phyloP scores from a whole-genome alignment of 2,329 filamentous ascomycete genomes.

The Fusarium compactum region DNA sequence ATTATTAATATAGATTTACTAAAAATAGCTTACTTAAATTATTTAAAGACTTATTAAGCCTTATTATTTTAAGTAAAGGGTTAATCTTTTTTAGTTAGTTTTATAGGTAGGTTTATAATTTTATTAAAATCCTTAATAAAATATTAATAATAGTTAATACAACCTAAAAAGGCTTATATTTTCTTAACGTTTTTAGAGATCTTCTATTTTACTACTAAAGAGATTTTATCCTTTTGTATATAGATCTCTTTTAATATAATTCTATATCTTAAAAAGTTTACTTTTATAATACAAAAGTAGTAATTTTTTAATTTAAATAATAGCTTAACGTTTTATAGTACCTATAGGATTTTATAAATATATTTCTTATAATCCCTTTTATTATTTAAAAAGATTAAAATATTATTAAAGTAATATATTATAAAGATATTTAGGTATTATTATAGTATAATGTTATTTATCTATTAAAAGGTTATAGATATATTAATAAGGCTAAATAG shows the following conservation, averaged over 20 bases:
- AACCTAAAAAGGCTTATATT: constrained; percentile 32
- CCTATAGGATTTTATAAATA: constrained; percentile 27
- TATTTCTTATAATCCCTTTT: constrained; percentile 34
- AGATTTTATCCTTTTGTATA: constrained; percentile 33
- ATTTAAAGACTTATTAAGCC: background rate
- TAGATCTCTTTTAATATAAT: constrained; percentile 21
- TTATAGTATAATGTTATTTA: constrained; percentile 36
- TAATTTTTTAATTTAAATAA: constrained; percentile 32
- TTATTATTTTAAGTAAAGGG: background rate
- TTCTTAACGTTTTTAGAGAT: constrained; percentile 13
- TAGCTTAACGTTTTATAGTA: constrained; percentile 26
- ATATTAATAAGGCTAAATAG: background rate
- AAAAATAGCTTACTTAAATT: background rate
- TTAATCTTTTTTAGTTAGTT: constrained; percentile 22
- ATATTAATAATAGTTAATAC: constrained; percentile 17
- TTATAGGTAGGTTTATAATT: constrained; percentile 1
- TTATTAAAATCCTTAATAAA: constrained; percentile 35
- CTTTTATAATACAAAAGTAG: constrained; percentile 27
- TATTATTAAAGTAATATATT: constrained; percentile 39
- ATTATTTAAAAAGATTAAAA: constrained; percentile 39
- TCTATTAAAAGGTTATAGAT: constrained; percentile 29
- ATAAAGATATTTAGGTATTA: constrained; percentile 37
- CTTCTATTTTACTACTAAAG: constrained; percentile 4
- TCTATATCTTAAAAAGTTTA: constrained; percentile 27
- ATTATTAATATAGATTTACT: background rate